phyloP scores from a whole-genome alignment of 129 eudicot genomes.

The Kitagawia praeruptora region DNA sequence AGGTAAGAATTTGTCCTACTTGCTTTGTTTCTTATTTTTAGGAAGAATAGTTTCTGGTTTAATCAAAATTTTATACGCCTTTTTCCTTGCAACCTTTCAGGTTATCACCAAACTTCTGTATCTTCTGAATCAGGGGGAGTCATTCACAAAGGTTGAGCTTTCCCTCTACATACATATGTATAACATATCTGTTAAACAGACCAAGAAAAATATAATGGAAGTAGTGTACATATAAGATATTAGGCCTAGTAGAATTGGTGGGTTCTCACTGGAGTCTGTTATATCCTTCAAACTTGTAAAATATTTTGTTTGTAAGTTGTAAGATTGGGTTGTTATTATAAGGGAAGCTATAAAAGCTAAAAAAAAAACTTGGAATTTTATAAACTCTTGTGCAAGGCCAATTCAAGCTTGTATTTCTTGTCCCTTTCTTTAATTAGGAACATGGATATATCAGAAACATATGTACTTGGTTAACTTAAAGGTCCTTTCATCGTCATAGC shows the following conservation, averaged over 20 bases:
- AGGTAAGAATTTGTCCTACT: conserved; percentile 29
- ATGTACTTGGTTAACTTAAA: background rate
- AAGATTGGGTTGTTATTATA: background rate
- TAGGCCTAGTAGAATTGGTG: background rate
- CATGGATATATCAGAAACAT: background rate
- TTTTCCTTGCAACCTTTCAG: conserved; percentile 22
- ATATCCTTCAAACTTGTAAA: background rate
- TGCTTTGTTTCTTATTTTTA: background rate
- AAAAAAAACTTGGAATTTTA: background rate
- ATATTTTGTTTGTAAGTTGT: background rate
- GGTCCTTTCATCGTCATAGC: background rate
- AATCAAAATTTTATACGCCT: background rate
- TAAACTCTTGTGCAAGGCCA: background rate
- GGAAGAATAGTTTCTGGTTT: background rate
- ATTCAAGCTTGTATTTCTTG: background rate
- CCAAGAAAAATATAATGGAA: background rate
- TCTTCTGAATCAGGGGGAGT: conserved; percentile 92
- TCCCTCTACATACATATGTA: background rate
- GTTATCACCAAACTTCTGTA: conserved; percentile 93
- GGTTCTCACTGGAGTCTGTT: background rate
- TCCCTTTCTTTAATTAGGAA: background rate
- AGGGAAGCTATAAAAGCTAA: background rate
- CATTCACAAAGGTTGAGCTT: conserved; percentile 69
- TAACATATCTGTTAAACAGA: conserved; percentile 1
- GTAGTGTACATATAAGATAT: background rate